Evolutionary conservation across 352 stramenopile genomes (phyloP).

Genomic region (Pythium dissotocum): DNA sequence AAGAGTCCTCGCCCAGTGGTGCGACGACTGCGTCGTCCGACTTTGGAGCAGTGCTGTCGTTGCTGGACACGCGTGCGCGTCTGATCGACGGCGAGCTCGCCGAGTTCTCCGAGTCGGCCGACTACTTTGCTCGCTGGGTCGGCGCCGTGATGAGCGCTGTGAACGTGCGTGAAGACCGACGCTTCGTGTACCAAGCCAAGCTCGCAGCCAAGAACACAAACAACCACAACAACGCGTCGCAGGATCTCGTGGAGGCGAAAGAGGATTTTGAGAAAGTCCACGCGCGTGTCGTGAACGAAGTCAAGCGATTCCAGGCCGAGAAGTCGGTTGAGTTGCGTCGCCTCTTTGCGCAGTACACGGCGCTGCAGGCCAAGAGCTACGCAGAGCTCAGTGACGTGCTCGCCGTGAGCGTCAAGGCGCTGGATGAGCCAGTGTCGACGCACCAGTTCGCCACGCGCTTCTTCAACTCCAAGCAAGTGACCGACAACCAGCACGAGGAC

Average conservation of each 20-base stretch:
- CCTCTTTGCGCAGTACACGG: conserved; percentile 72
- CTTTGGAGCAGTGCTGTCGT: conserved; percentile 57
- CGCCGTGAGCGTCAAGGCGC: conserved; percentile 38
- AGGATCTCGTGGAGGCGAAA: conserved; percentile 64
- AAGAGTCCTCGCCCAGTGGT: conserved; percentile 60
- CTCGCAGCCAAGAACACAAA: conserved; percentile 42
- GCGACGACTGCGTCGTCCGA: conserved; percentile 49
- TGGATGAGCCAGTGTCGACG: conserved; percentile 46
- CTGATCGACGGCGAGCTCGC: conserved; percentile 78
- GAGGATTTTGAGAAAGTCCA: conserved; percentile 79
- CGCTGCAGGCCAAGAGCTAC: conserved; percentile 51
- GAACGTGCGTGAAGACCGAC: conserved; percentile 76
- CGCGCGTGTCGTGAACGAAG: conserved; percentile 71
- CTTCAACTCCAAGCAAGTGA: conserved; percentile 31
- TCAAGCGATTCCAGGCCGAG: conserved; percentile 68
- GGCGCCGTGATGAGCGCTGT: conserved; percentile 68
- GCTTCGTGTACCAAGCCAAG: conserved; percentile 77
- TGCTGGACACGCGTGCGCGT: conserved; percentile 73
- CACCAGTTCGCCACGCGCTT: conserved; percentile 41
- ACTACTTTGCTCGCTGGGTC: conserved; percentile 79
- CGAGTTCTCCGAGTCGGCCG: conserved; percentile 55
- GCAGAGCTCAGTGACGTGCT: conserved; percentile 58
- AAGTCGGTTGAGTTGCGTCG: conserved; percentile 74
- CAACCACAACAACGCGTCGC: conserved; percentile 34
- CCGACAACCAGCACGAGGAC: conserved; percentile 27